These are phyloP conservation scores for Cordyceps tenuipes DNA, from an alignment of 2,329 filamentous ascomycete species.

Conservation along the genomic window DNA sequence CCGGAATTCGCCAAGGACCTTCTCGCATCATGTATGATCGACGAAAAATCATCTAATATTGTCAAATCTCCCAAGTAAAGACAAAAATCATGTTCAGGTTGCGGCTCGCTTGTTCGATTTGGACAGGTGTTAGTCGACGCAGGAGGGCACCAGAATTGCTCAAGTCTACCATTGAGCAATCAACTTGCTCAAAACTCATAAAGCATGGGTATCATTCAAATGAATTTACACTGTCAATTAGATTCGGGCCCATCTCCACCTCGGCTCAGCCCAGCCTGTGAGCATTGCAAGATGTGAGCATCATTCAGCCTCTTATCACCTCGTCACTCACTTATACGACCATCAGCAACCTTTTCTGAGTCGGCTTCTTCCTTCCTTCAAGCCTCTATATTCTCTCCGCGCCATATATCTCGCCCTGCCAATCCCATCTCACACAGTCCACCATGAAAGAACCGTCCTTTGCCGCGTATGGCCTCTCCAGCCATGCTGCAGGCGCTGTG, in stretches of 20 bases:
- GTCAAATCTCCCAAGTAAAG: background rate
- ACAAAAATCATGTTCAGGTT: too few species aligned
- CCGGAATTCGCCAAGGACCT: background rate
- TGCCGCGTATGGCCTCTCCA: background rate
- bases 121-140: too few species aligned
- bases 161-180: too few species aligned
- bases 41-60: background rate
- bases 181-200: too few species aligned
- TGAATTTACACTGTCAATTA: background rate
- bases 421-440: background rate
- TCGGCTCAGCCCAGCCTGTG: background rate
- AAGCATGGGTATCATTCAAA: too few species aligned
- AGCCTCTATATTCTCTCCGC: background rate
- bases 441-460: background rate
- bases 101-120: too few species aligned
- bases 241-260: background rate
- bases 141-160: too few species aligned
- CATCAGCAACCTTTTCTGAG: too few species aligned
- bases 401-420: background rate
- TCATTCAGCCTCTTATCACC: background rate
- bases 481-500: background rate
- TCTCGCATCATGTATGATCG: background rate
- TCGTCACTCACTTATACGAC: background rate
- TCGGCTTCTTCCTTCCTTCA: too few species aligned
- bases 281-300: background rate